Evolutionary conservation across 495 filamentous ascomycete species (phyloP), one percentile per base, ranked within the genome.

Genomic region (Hypoxylon lenormandii): DNA sequence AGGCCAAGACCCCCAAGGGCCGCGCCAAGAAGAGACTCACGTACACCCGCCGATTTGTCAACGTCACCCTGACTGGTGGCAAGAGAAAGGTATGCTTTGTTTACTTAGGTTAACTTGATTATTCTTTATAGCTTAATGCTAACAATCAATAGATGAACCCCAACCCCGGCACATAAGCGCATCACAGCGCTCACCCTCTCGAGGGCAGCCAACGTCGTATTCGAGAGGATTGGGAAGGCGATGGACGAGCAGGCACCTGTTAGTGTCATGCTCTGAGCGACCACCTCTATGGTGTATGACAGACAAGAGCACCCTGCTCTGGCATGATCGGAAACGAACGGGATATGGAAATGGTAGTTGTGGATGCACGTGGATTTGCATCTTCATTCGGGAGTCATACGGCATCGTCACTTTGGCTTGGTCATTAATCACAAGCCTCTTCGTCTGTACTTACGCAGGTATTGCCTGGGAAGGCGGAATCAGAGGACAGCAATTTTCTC

Each of bases 1-100:
- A 95, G 86, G 87, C 91, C 81, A 94, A 94, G 88, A 86, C 85
- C 72, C 95, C 95, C 80, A 98, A 99, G 89, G 95, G 95, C 79
- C 93, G 95, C 74, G 95, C 95, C 72, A 94, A 94, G 90, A 99
- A 98, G 93, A 89, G 95, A 76, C 89, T 97, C 75, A 87, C 85
- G 71, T 98, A 99, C 87, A 98, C 93, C 73, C 91, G 95, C 80
- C 93, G 95, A 73, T 99, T 99, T 88, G 96, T 99, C 72, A 99
- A 98, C 86, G 94, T 99, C 79, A 96, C 93, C 74, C 86, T 97
- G 88, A 97, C 95, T 62, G 95, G 95, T 82, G 95, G 95, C 82
- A 99, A 99, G 94, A 87, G 95, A 83, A 98, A 98, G 94, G 93
- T 96, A 60, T 68, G 77, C 47, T 52, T 45, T 46, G 2, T 33